phyloP scores from a whole-genome alignment of 1,139 yeast genomes.

The Geotrichum siamense region DNA sequence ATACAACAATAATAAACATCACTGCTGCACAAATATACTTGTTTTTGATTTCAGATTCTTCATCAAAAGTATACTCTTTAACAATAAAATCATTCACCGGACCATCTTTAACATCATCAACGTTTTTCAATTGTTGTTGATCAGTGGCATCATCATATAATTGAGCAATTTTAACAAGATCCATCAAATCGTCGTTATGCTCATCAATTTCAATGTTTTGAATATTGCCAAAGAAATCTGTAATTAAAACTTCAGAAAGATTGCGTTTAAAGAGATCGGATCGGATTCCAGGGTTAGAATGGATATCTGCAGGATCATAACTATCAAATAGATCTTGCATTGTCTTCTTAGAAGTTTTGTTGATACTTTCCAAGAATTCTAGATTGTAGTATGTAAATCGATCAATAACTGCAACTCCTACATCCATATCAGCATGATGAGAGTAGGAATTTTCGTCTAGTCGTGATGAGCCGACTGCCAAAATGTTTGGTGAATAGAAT shows the following conservation, averaged over 20 bases:
- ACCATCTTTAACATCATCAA: background rate
- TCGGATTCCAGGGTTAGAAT: slow-evolving; percentile 86
- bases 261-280: slow-evolving; percentile 69
- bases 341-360: slow-evolving; percentile 66
- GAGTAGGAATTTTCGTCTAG: slow-evolving; percentile 88
- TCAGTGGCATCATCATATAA: background rate
- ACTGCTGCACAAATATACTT: slow-evolving; percentile 5
- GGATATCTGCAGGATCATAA: slow-evolving; percentile 77
- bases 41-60: background rate
- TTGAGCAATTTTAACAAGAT: slow-evolving; percentile 4
- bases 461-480: slow-evolving; percentile 91
- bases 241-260: slow-evolving; percentile 62
- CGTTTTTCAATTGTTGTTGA: background rate
- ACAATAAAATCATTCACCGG: background rate
- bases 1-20: slow-evolving; percentile 3
- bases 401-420: slow-evolving; percentile 97
- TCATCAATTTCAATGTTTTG: slow-evolving; percentile 71
- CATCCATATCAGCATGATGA: slow-evolving; percentile 89
- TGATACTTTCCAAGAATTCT: slow-evolving; percentile 74
- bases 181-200: slow-evolving; percentile 33
- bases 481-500: slow-evolving; percentile 84
- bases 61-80: background rate
- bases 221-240: slow-evolving; percentile 93
- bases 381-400: slow-evolving; percentile 88
- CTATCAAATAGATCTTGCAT: slow-evolving; percentile 77